phyloP scores from a whole-genome alignment of 768 basidiomycete species.

The Lactarius akahatsu region DNA sequence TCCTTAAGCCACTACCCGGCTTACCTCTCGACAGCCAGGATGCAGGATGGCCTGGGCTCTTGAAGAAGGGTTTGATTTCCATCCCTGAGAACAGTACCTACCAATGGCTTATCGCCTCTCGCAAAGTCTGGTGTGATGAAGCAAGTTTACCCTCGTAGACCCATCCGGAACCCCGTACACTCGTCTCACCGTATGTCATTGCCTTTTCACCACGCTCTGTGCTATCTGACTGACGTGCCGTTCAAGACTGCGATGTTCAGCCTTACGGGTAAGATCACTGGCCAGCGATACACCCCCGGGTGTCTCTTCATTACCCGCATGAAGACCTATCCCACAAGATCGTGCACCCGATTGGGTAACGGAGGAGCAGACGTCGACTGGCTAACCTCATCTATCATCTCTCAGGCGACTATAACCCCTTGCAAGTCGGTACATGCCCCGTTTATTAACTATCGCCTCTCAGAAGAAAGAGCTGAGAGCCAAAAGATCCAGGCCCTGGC shows the following conservation, averaged over 20 bases:
- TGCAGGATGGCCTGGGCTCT: constrained; percentile 28
- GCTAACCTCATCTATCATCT: constrained; percentile 50
- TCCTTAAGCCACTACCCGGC: constrained; percentile 51
- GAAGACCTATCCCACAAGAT: constrained; percentile 40
- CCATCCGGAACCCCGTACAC: constrained; percentile 51
- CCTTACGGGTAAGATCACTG: constrained; percentile 43
- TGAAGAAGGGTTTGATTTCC: constrained; percentile 62
- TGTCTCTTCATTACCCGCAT: constrained; percentile 38
- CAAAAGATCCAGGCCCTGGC: constrained; percentile 63
- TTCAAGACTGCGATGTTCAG: constrained; percentile 35
- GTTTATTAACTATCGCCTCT: not conserved
- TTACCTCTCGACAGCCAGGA: no score
- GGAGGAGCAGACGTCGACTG: constrained; percentile 41
- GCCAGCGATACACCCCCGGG: constrained; percentile 42
- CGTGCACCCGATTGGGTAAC: constrained; percentile 43
- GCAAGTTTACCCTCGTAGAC: constrained; percentile 62
- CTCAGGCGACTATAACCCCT: constrained; percentile 52
- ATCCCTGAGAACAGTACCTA: constrained; percentile 75
- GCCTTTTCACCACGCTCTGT: not conserved
- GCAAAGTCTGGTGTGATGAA: constrained; percentile 74
- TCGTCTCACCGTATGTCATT: constrained; percentile 40
- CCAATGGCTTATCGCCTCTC: not conserved
- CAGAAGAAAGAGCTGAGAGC: constrained; percentile 66
- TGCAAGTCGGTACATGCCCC: constrained; percentile 43
- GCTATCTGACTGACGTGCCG: not conserved